Conservation (phyloP, 129 eudicot genomes). For the Logfia minima region DNA sequence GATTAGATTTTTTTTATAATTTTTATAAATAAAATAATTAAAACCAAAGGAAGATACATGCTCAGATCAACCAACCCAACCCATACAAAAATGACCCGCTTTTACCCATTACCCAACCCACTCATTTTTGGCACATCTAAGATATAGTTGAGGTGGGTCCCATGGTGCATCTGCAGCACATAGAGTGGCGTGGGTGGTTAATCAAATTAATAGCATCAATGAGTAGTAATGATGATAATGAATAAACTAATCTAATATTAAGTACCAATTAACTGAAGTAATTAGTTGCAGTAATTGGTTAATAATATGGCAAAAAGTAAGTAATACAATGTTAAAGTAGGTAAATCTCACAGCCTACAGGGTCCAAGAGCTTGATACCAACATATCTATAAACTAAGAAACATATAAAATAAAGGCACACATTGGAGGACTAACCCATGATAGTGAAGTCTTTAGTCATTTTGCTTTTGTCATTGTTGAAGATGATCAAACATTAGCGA, state of each 20-base stretch:
- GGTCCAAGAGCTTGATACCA: constrained; percentile 1
- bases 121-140: not conserved
- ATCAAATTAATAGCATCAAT: not conserved
- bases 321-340: not conserved
- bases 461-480: constrained; percentile 40
- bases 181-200: not conserved
- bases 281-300: not conserved
- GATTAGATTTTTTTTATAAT: not conserved
- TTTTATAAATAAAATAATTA: not conserved
- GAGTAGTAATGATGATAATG: not conserved
- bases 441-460: constrained; percentile 28
- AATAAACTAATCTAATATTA: not conserved
- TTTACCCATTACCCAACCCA: not conserved
- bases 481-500: constrained; percentile 25
- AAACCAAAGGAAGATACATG: not conserved
- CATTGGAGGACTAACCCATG: constrained; percentile 44
- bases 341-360: not conserved
- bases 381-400: constrained; percentile 16
- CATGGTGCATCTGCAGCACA: not conserved
- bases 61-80: not conserved
- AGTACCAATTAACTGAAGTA: not conserved
- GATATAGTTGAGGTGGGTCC: not conserved
- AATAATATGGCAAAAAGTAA: not conserved
- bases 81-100: not conserved
- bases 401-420: constrained; percentile 3